Evolutionary conservation across 1,284 basidiomycete genomes (phyloP).

Genomic region (Fomes fomentarius): DNA sequence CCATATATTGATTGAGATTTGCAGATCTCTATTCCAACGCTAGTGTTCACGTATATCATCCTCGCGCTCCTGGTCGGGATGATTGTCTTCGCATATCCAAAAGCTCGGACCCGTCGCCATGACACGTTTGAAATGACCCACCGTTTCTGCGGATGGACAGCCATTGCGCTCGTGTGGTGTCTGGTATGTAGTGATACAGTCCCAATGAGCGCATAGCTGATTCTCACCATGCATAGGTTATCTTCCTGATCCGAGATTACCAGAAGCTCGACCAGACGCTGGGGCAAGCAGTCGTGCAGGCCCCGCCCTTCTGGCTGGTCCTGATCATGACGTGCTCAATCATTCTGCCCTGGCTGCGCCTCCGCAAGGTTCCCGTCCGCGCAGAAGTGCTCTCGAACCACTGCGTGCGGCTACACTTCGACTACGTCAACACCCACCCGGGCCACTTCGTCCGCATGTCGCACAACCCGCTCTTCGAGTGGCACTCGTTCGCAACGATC

Average conservation of each 20-base stretch:
- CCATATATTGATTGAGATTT: neutral
- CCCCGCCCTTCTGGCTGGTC: slow-evolving; percentile 57
- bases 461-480: slow-evolving; percentile 54
- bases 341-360: slow-evolving; percentile 54
- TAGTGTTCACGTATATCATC: slow-evolving; percentile 53
- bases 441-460: slow-evolving; percentile 59
- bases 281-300: slow-evolving; percentile 42
- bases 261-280: slow-evolving; percentile 40
- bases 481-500: slow-evolving; percentile 64
- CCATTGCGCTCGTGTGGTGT: slow-evolving; percentile 54
- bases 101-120: slow-evolving; percentile 47
- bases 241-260: slow-evolving; percentile 59
- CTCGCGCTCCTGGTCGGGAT: slow-evolving; percentile 50
- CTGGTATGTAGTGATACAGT: slow-evolving; percentile 38
- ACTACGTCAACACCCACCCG: slow-evolving; percentile 53
- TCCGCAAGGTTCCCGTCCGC: slow-evolving; percentile 55
- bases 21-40: slow-evolving; percentile 48
- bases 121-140: slow-evolving; percentile 56
- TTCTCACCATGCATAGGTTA: slow-evolving; percentile 35
- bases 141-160: slow-evolving; percentile 58
- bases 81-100: slow-evolving; percentile 51
- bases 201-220: neutral
- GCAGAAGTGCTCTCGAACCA: slow-evolving; percentile 56
- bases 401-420: slow-evolving; percentile 57
- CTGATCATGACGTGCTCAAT: slow-evolving; percentile 54